phyloP scores from a whole-genome alignment of 129 eudicot species.

The Ambrosia trifida region DNA sequence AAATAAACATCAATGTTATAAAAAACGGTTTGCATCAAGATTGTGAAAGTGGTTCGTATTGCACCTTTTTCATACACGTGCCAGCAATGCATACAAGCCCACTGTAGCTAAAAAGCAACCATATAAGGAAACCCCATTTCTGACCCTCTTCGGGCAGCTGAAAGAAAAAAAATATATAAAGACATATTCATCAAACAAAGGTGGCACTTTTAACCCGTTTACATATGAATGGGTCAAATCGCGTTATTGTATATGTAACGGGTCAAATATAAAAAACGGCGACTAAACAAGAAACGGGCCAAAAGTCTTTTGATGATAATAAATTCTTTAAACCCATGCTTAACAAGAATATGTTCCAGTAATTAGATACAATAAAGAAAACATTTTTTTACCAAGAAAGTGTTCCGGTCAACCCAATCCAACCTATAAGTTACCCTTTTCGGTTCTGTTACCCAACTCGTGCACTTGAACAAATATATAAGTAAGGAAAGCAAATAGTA shows the following conservation, averaged over 20 bases:
- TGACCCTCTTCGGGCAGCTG: slow-evolving; percentile 99
- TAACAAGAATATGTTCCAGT: no score
- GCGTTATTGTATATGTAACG: no score
- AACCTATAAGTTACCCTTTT: background rate
- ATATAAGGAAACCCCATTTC: slow-evolving; percentile 96
- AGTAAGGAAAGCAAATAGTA: background rate
- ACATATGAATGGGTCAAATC: no score
- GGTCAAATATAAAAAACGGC: no score
- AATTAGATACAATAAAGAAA: background rate
- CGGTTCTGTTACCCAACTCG: background rate
- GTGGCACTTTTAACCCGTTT: no score
- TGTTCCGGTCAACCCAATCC: background rate
- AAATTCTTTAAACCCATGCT: no score
- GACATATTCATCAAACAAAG: background rate
- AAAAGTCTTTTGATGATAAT: no score
- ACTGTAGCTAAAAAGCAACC: slow-evolving; percentile 95
- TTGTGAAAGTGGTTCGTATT: background rate
- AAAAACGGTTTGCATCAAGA: background rate
- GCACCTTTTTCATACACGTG: slow-evolving; percentile 75
- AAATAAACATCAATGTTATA: background rate
- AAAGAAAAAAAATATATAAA: slow-evolving; percentile 16
- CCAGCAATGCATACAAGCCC: slow-evolving; percentile 84
- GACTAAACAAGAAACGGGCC: no score
- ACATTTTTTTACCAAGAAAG: background rate
- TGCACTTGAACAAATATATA: background rate